These are phyloP conservation scores for Harrya chromipes DNA, from an alignment of 768 basidiomycete genomes.

Conservation along the genomic window DNA sequence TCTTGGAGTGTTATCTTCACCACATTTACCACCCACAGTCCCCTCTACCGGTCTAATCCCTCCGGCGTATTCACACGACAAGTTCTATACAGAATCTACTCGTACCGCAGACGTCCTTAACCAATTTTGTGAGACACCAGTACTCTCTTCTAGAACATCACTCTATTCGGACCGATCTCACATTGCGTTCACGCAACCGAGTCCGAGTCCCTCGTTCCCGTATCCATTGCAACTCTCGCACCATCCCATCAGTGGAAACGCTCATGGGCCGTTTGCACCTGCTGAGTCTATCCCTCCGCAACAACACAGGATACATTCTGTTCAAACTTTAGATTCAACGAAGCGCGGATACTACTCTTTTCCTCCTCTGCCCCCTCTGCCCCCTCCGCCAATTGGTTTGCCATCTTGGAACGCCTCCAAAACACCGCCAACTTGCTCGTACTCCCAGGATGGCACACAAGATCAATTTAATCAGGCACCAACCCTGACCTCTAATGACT, in stretches of 20 bases:
- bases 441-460: constrained; percentile 3
- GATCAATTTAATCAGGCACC: constrained; percentile 6
- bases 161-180: not conserved
- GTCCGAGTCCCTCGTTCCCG: not conserved
- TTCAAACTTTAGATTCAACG: constrained; percentile 1
- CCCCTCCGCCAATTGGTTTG: not conserved
- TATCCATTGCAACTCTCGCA: not conserved
- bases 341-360: not conserved
- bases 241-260: not conserved
- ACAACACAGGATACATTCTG: not conserved
- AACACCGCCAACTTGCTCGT: not conserved
- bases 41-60: not conserved
- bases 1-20: constrained; percentile 1
- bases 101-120: not conserved
- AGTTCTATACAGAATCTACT: not conserved
- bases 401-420: not conserved
- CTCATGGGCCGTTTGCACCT: not conserved
- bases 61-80: constrained; percentile 7
- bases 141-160: not conserved
- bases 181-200: not conserved
- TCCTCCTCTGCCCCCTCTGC: not conserved
- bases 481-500: constrained; percentile 4
- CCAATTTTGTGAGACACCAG: not conserved
- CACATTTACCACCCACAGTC: not conserved
- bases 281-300: not conserved